phyloP scores from a whole-genome alignment of 208 protist genomes.

The Herpetomonas tarakana region DNA sequence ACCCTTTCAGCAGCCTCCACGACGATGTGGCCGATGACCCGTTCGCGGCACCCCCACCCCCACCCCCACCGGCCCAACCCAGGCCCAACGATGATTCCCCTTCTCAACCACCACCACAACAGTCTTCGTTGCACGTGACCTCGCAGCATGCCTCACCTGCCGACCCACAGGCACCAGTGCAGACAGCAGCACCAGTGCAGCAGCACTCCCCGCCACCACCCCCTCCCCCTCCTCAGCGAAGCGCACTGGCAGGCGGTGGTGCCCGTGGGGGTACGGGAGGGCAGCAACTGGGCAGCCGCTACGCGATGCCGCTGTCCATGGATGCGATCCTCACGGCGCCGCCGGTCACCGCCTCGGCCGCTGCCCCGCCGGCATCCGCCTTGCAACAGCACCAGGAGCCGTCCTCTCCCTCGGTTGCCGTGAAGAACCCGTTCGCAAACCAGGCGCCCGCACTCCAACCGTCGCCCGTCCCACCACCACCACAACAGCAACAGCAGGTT shows the following conservation, averaged over 20 bases:
- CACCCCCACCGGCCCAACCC: not conserved
- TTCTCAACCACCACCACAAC: too few relatives aligned
- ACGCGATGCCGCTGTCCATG: conserved; percentile 1
- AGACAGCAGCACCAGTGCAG: not conserved
- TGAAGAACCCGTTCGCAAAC: not conserved
- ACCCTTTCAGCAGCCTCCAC: not conserved
- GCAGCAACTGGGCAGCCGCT: not conserved
- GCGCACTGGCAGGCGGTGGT: not conserved
- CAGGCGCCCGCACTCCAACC: not conserved
- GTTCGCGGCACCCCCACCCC: not conserved
- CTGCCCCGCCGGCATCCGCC: too few relatives aligned
- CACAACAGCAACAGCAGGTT: conserved; percentile 2
- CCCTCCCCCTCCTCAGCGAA: not conserved
- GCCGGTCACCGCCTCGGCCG: too few relatives aligned
- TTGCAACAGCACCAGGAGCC: too few relatives aligned
- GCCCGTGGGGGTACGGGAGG: not conserved
- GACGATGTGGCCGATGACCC: not conserved
- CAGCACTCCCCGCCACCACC: not conserved
- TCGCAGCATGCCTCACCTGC: not conserved
- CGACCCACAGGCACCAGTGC: not conserved
- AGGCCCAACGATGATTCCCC: not conserved
- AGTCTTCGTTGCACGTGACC: too few relatives aligned
- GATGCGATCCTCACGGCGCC: too few relatives aligned
- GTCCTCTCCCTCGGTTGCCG: too few relatives aligned
- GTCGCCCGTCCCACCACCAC: not conserved